Evolutionary conservation across 1,284 basidiomycete genomes (phyloP).

Genomic region (Ustilago bromivora): DNA sequence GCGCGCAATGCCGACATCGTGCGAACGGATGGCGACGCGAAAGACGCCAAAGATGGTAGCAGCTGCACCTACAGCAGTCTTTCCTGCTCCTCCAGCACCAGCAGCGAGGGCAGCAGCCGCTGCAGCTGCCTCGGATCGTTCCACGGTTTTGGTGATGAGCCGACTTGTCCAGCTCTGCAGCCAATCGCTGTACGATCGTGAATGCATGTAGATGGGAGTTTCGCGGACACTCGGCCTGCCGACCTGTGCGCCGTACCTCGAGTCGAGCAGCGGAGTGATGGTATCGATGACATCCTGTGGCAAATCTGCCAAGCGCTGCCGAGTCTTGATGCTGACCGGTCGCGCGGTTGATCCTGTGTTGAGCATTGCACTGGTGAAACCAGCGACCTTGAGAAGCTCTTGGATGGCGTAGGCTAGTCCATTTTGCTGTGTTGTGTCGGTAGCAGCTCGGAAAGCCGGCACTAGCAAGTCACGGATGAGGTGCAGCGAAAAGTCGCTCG

Average conservation of each 20-base stretch:
- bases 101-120: constrained; percentile 21
- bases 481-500: constrained; percentile 83
- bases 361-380: constrained; percentile 82
- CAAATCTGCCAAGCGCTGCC: constrained; percentile 78
- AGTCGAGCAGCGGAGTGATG: constrained; percentile 79
- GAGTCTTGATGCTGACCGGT: constrained; percentile 75
- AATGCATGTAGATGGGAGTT: constrained; percentile 76
- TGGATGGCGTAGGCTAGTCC: constrained; percentile 93
- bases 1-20: constrained; percentile 90
- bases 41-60: constrained; percentile 83
- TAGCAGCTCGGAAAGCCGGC: constrained; percentile 90
- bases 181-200: constrained; percentile 93
- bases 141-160: constrained; percentile 76
- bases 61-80: constrained; percentile 58
- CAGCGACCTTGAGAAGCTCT: constrained; percentile 88
- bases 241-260: constrained; percentile 61
- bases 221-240: constrained; percentile 42
- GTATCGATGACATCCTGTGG: constrained; percentile 89
- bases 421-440: constrained; percentile 91
- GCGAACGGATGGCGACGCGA: constrained; percentile 82
- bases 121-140: constrained; percentile 17
- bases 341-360: constrained; percentile 65
- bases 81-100: constrained; percentile 38
- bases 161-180: constrained; percentile 88
- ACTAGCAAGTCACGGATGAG: constrained; percentile 89